Evolutionary conservation across 108 stramenopile genomes (phyloP).

Genomic region (Nannochloropsis oceanica): DNA sequence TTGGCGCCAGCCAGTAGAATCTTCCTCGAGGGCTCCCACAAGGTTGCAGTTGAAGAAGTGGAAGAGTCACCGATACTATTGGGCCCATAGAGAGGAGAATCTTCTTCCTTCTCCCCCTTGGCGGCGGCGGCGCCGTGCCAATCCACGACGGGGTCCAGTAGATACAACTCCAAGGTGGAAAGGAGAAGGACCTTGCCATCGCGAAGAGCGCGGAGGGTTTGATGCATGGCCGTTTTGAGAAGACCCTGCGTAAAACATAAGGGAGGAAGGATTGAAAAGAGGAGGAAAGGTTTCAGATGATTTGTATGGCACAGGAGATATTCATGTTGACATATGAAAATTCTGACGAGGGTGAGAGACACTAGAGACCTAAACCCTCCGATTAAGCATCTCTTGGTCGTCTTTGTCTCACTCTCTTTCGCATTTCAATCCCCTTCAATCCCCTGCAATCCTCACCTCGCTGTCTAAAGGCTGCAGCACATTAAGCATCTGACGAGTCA

Average conservation of each 20-base stretch:
- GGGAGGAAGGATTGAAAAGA: background rate
- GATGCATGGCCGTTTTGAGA: constrained; percentile 16
- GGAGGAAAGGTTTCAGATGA: background rate
- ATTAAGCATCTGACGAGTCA: constrained; percentile 30
- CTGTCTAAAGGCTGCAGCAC: constrained; percentile 35
- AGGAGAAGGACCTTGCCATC: constrained; percentile 12
- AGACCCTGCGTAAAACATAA: background rate
- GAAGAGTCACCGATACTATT: background rate
- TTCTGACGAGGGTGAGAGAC: constrained; percentile 1
- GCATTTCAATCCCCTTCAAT: background rate
- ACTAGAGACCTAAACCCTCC: no score
- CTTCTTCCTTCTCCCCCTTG: background rate
- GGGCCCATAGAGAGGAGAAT: background rate
- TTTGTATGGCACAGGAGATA: background rate
- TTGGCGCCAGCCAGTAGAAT: background rate
- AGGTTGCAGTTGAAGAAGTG: background rate
- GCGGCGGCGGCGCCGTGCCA: constrained; percentile 5
- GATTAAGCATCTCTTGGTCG: no score
- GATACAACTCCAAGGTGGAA: constrained; percentile 33
- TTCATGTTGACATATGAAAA: background rate
- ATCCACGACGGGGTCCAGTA: constrained; percentile 40
- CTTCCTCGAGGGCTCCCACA: background rate
- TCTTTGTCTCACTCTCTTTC: no score
- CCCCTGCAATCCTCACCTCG: background rate
- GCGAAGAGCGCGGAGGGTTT: constrained; percentile 20